A percentile compares a stretch with the other conserved stretches of the same genome.
phyloP scores from a whole-genome alignment of 2,329 filamentous ascomycete genomes.

The Alternaria longipes region DNA sequence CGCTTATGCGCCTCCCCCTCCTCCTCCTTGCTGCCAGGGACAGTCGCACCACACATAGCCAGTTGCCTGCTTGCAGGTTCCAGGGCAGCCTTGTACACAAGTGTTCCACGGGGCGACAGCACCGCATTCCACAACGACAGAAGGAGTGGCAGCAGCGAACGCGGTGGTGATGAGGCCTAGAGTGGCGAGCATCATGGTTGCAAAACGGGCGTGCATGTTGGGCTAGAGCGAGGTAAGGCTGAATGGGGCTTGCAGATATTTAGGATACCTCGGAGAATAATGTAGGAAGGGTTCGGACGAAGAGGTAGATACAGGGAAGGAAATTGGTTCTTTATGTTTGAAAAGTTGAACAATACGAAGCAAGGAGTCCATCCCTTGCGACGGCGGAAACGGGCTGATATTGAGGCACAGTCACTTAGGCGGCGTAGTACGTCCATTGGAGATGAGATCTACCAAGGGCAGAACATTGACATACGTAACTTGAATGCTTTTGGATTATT shows the following conservation, averaged over 20 bases:
- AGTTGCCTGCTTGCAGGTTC: background rate
- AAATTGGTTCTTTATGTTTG: background rate
- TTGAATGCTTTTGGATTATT: background rate
- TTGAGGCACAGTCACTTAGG: background rate
- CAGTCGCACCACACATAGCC: background rate
- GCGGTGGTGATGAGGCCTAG: background rate
- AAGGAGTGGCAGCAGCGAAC: background rate
- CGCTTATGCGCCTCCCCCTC: background rate
- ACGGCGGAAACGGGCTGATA: background rate
- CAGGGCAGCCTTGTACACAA: background rate
- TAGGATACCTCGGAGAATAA: background rate
- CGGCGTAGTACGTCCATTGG: background rate
- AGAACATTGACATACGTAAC: background rate
- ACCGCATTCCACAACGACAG: background rate
- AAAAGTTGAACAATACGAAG: background rate
- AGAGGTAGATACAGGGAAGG: background rate
- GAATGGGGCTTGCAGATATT: background rate
- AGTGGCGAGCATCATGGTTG: background rate
- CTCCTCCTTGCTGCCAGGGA: background rate
- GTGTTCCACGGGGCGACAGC: background rate
- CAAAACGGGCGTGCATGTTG: background rate
- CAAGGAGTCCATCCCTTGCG: background rate
- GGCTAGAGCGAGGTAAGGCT: background rate
- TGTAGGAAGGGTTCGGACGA: background rate
- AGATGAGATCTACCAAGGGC: background rate